Evolutionary conservation across 495 filamentous ascomycete genomes (phyloP), one percentile per base, ranked within the genome.

Genomic region (Penicillium angulare): DNA sequence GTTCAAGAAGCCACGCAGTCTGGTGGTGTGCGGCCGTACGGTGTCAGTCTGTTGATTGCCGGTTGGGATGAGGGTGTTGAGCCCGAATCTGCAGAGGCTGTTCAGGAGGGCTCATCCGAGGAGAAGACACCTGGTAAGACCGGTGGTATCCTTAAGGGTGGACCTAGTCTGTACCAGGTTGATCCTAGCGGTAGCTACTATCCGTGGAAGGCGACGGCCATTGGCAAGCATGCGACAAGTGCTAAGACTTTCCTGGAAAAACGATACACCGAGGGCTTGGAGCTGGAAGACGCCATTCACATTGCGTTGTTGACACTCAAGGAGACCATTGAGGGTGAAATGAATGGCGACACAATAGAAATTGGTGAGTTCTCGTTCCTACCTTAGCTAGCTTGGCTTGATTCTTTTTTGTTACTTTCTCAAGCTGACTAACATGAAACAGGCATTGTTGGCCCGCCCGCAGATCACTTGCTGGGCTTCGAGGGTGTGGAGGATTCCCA

Each of bases 231-330:
- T 64, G 93, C 93, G 24, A 97, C 93, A 15, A 93, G 88, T 58
- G 93, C 93, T 41, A 98, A 98, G 78, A 98, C 93, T 2, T 98
- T 97, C 76, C 74, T 98, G 61, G 93, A 98, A 81, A 98, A 98
- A 83, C 79, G 93, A 69, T 97, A 97, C 71, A 95, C 90, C 1
- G 93, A 98, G 70, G 92, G 92, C 13, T 77, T 98, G 65, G 93
- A 98, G 79, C 76, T 99, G 52, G 93, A 99, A 73, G 93, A 99
- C 73, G 93, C 93, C 17, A 91, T 99, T 53, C 92, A 97, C 75
- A 99, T 99, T 79, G 93, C 93, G 42, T 80, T 99, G 46, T 75
- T 97, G 68, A 99, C 93, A 35, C 74, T 99, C 67, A 99, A 99
- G 79, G 93, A 99, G 81, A 96, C 91, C 22, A 97, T 97, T 57